A percentile compares a stretch with the other conserved stretches of the same genome.
phyloP scores from a whole-genome alignment of 305 asterid genomes.

The Fraxinus dipetala region DNA sequence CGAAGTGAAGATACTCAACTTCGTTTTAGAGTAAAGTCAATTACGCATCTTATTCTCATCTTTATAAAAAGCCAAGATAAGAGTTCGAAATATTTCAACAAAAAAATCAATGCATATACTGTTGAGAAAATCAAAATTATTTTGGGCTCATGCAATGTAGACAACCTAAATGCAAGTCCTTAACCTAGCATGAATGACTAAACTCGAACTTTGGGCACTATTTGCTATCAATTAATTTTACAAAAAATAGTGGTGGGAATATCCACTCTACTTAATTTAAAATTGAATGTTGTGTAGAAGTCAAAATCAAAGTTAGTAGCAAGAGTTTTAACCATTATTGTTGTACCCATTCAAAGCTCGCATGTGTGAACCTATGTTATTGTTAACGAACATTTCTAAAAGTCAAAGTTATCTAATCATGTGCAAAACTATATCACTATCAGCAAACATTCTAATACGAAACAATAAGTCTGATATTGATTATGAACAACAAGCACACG shows the following conservation, averaged over 20 bases:
- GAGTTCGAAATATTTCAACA: neutral
- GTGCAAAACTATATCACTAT: neutral
- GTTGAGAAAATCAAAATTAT: too few species aligned
- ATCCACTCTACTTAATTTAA: too few species aligned
- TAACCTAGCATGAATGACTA: neutral
- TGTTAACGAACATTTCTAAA: neutral
- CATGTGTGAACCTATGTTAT: neutral
- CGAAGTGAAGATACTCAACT: neutral
- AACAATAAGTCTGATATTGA: neutral
- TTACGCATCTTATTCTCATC: neutral
- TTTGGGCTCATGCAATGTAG: neutral
- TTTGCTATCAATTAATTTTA: too few species aligned
- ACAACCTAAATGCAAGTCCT: neutral
- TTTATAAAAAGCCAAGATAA: neutral
- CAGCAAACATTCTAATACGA: neutral
- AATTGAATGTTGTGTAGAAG: neutral
- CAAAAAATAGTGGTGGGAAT: neutral
- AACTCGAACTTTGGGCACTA: neutral
- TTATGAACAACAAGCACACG: neutral
- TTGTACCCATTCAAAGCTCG: neutral
- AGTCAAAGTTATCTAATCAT: neutral
- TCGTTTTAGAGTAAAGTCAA: neutral
- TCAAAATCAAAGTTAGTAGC: neutral
- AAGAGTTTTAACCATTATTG: neutral
- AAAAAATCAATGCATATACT: neutral